Base-by-base conservation (phyloP, 2,329 filamentous ascomycete species). In the Seiridium unicorne region DNA sequence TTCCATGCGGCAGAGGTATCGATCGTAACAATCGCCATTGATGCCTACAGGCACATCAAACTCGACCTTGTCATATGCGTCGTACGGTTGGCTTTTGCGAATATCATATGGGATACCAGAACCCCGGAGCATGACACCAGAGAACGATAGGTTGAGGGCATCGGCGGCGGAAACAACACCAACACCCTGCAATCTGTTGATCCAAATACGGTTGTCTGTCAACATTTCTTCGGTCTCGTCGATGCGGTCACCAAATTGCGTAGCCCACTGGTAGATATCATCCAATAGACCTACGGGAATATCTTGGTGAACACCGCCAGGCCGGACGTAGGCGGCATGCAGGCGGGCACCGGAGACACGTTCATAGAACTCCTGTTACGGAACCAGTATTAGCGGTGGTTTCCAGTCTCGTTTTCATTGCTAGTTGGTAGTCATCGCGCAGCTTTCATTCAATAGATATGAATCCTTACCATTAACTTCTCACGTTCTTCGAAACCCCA, bases 401-500 rank as follows among this genome's bases (percentile, higher is more conserved):
- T 57, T 59, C 35, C 36, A 18, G 26, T 62, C 44, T 51, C 44
- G 53, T 26, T 46, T 44, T 36, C 49, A 63, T 53, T 53, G 10
- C 35, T 49, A 44, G 10, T 26, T 49, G 31, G 13, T 32, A 31
- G 13, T 18, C 10, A 44, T 42, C 6, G 53, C 18, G 36, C 26
- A 8, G 36, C 34, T 4, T 18, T 36, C 11, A 40, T 8, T 35
- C 8, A 35, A n/a, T 36, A n/a, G n/a, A 9, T 18, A 44, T 34
- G 11, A 42, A 58, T 44, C 73, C 86, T 74, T 83, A 97, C 94
- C 96, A 99, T 99, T 61, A 99, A 85, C 85, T 99, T 99, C 82
- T 99, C 95, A 84, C 95, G 91, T 82, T 99, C 95, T 80, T 99
- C 95, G 76, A 99, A 99, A 63, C 95, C 95, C 95, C 95, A 99